Base-by-base conservation (phyloP, 768 basidiomycete species). In the Phaeotremella skinneri region DNA sequence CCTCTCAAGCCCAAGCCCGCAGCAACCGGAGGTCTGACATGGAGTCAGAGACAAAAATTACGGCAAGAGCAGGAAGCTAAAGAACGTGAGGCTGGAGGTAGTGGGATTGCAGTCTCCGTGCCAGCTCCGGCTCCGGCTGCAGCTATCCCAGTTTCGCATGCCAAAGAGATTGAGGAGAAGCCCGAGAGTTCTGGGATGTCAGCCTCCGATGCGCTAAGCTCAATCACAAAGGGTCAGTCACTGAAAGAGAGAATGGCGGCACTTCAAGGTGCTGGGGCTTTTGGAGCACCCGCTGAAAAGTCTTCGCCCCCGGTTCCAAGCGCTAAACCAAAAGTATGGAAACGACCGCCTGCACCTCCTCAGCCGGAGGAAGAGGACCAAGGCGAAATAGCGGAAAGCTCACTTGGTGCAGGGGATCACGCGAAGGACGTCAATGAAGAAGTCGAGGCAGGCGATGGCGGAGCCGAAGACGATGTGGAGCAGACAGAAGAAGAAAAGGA, bases 161-260 rank as follows among this genome's bases (percentile, higher is more conserved):
- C 62, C 3, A 45, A 17, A 21, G 54, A n/a, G 4, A 30, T 61
- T 17, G n/a, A 61, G 25, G 57, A 63, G 25, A 37, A 55, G 17
- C 42, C 34, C 26, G 32, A 60, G 31, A 54, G 57, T 9, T 43
- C 57, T n/a, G 73, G 72, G 13, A 69, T 79, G 60, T 78, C 78
- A 23, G 89, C 89, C 3, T 84, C 84, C 27, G 93, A 97, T 80
- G 92, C 92, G 21, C 86, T 88, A 75, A 88, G 87, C 69, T 88
- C 87, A 68, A 93, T 94, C 76, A 83, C 83, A 4, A 85, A 85
- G 56, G 80, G 79, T 7, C 87, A 84, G 3, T 90, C 89, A 56
- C 78, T 98, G 65, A 92, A 87, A 79, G 94, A 96, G 59, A 85
- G 94, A 34, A 96, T 98, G 91, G 91, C 91, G 29, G 91, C 91